Conservation (phyloP, 1,284 basidiomycete species). For the Trametes polyzona region DNA sequence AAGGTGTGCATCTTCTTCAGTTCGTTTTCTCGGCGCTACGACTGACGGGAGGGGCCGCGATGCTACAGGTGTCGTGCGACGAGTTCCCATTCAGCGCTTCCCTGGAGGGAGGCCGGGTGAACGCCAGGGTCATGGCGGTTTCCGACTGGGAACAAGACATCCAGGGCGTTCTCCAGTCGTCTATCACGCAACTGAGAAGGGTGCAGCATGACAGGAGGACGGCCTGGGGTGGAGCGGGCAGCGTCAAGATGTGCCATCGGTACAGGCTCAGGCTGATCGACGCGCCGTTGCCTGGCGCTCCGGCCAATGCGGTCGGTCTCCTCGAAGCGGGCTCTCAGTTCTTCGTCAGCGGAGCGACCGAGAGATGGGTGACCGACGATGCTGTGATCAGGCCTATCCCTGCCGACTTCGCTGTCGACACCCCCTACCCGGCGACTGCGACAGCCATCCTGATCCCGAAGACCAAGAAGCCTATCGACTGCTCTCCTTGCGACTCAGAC, state of each 20-base stretch:
- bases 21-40: neutral
- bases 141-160: slow-evolving; percentile 1
- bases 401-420: neutral
- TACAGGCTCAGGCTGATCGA: slow-evolving; percentile 2
- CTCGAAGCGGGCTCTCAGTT: slow-evolving; percentile 2
- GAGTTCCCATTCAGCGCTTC: slow-evolving; percentile 12
- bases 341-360: neutral
- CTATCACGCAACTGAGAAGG: neutral
- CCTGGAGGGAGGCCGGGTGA: slow-evolving; percentile 7
- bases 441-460: neutral
- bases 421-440: slow-evolving; percentile 1
- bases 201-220: neutral
- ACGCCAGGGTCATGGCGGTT: neutral
- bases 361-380: neutral
- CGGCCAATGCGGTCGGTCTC: neutral
- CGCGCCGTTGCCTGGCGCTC: neutral
- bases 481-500: neutral
- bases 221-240: neutral
- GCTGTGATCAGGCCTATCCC: neutral
- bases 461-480: neutral
- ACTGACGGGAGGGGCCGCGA: too few species aligned
- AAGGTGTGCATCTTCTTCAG: neutral
- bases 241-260: slow-evolving; percentile 1
- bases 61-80: slow-evolving; percentile 11
- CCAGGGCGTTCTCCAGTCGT: slow-evolving; percentile 1